A percentile compares a stretch with the other conserved stretches of the same genome.
Conservation (phyloP, 208 protist species). For the Wallacemonas sp. region DNA sequence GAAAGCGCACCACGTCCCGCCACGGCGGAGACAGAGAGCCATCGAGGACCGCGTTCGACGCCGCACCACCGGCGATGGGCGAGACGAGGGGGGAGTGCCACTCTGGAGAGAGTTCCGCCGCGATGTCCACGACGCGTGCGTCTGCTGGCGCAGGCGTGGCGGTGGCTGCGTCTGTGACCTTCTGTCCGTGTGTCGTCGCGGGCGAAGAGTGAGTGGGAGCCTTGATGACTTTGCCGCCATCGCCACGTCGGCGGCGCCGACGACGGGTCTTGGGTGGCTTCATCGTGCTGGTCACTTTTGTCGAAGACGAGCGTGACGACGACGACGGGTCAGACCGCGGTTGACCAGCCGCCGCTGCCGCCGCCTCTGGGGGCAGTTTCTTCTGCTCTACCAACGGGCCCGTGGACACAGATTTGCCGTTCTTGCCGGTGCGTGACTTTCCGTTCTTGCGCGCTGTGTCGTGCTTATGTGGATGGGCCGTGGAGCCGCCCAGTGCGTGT, state of each 20-base stretch:
- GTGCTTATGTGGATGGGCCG: no score
- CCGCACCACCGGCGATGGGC: background rate
- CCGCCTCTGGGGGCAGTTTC: background rate
- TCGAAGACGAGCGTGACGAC: constrained; percentile 5
- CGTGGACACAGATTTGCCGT: no score
- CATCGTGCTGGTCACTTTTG: constrained; percentile 4
- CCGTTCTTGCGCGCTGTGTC: no score
- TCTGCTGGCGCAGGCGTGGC: background rate
- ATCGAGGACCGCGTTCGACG: background rate
- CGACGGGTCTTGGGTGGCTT: constrained; percentile 5
- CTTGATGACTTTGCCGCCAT: no score
- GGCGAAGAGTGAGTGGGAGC: no score
- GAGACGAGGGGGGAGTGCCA: background rate
- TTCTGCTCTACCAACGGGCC: background rate
- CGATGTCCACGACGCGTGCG: background rate
- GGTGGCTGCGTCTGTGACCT: no score
- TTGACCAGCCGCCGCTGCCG: background rate
- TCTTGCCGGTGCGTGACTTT: no score
- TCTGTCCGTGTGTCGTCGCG: no score
- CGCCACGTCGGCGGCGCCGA: background rate
- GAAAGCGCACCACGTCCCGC: background rate
- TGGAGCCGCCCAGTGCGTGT: no score
- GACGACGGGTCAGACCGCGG: background rate
- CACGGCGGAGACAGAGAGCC: background rate
- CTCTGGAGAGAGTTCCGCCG: background rate